phyloP scores from a whole-genome alignment of 306 rosid genomes.

The Neltuma alba region DNA sequence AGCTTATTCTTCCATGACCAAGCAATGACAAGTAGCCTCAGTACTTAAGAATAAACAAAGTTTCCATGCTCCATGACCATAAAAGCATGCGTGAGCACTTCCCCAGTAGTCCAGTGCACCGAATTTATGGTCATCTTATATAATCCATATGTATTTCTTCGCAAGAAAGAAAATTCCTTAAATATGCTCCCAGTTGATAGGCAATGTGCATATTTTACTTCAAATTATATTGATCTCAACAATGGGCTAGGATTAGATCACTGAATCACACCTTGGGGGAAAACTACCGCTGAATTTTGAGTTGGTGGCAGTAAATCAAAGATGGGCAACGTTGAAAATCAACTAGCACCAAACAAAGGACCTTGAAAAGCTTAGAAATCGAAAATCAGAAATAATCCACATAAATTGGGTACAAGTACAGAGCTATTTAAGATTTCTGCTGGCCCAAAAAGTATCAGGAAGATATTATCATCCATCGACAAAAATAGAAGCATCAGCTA shows the following conservation, averaged over 20 bases:
- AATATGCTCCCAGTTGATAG: conserved; percentile 1
- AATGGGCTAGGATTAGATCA: conserved; percentile 26
- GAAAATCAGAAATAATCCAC: conserved; percentile 24
- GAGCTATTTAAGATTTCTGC: conserved; percentile 21
- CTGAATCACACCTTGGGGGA: conserved; percentile 2
- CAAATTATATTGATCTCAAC: conserved; percentile 28
- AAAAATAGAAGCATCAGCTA: conserved; percentile 20
- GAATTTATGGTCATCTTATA: conserved; percentile 8
- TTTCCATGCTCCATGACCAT: conserved; percentile 1
- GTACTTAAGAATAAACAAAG: not conserved
- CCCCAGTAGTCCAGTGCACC: not conserved
- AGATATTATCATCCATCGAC: conserved; percentile 4
- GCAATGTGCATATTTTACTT: conserved; percentile 18
- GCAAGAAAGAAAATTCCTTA: not conserved
- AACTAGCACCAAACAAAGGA: conserved; percentile 14
- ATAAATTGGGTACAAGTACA: not conserved
- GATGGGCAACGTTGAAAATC: conserved; percentile 16
- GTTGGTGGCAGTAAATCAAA: conserved; percentile 10
- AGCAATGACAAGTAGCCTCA: not conserved
- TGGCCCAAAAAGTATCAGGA: not conserved
- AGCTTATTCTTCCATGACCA: not conserved
- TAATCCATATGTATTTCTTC: conserved; percentile 4
- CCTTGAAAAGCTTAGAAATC: conserved; percentile 25
- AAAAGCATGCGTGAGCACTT: not conserved
- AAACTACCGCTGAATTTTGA: conserved; percentile 1